These are phyloP conservation scores for Podospora pseudocomata DNA, from an alignment of 495 filamentous ascomycete species.

Conservation along the genomic window DNA sequence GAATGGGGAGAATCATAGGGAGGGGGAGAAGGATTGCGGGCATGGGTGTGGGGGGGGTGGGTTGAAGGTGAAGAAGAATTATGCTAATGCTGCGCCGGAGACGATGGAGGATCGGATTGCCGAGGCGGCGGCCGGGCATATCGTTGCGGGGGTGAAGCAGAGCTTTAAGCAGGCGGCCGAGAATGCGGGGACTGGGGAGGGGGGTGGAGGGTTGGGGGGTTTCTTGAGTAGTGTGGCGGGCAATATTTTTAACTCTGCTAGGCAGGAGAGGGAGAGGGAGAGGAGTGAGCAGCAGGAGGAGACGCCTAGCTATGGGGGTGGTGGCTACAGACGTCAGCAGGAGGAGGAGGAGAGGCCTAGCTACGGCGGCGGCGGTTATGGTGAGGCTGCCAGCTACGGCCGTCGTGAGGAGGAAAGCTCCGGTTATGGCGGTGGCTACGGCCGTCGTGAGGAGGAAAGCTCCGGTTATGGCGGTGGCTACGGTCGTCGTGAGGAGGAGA, in stretches of 20 bases:
- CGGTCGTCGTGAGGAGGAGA: background rate
- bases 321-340: too few species aligned
- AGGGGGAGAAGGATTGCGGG: slow-evolving; percentile 76
- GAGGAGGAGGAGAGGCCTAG: slow-evolving; percentile 20
- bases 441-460: slow-evolving; percentile 11
- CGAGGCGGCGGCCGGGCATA: slow-evolving; percentile 40
- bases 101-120: slow-evolving; percentile 48
- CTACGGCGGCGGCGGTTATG: slow-evolving; percentile 12
- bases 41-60: slow-evolving; percentile 76
- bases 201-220: slow-evolving; percentile 38
- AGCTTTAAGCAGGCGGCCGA: slow-evolving; percentile 37
- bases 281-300: slow-evolving; percentile 40
- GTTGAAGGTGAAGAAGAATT: slow-evolving; percentile 46
- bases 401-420: slow-evolving; percentile 11
- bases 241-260: slow-evolving; percentile 46
- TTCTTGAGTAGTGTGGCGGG: slow-evolving; percentile 43
- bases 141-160: slow-evolving; percentile 45
- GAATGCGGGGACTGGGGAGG: slow-evolving; percentile 23
- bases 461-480: slow-evolving; percentile 2
- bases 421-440: slow-evolving; percentile 14
- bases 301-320: slow-evolving; percentile 45
- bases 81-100: slow-evolving; percentile 27
- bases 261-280: slow-evolving; percentile 41
- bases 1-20: slow-evolving; percentile 74
- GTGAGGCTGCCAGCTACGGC: slow-evolving; percentile 6